phyloP scores from a whole-genome alignment of 805 yeast species.

The Wickerhamiella domercqiae region DNA sequence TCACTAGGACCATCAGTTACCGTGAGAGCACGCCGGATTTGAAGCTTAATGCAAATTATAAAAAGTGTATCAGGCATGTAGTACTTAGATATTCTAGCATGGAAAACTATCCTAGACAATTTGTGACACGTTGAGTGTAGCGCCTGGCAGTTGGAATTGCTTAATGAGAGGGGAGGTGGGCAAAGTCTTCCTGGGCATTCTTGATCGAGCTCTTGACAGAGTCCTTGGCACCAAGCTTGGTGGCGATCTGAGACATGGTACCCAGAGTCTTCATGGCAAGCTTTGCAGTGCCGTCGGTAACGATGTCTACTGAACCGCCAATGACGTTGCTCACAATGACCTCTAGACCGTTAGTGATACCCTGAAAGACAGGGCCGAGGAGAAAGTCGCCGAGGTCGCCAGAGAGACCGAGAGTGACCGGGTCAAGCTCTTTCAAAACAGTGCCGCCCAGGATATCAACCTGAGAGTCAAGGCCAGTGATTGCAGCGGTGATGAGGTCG shows the following conservation, averaged over 20 bases:
- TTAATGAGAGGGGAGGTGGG: background rate
- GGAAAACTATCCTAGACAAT: too few relatives aligned
- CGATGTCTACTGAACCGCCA: conserved; percentile 18
- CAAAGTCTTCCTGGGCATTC: background rate
- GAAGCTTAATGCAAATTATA: too few relatives aligned
- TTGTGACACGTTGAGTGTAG: too few relatives aligned
- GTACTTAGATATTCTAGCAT: too few relatives aligned
- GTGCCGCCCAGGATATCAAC: conserved; percentile 20
- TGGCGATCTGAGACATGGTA: conserved; percentile 15
- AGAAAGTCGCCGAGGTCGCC: conserved; percentile 17
- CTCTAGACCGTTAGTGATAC: conserved; percentile 23
- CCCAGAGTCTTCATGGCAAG: conserved; percentile 12
- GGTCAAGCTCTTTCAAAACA: conserved; percentile 9
- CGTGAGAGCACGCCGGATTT: too few relatives aligned
- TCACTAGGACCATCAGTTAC: too few relatives aligned
- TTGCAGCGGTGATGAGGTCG: conserved; percentile 14
- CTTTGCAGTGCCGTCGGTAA: conserved; percentile 18
- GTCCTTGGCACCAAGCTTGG: conserved; percentile 3
- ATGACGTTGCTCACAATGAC: conserved; percentile 18
- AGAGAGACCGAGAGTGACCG: conserved; percentile 18
- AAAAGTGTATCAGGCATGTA: too few relatives aligned
- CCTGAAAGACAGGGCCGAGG: conserved; percentile 20
- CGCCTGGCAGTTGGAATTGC: too few relatives aligned
- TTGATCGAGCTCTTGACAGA: background rate
- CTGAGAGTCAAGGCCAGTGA: conserved; percentile 24